phyloP scores from a whole-genome alignment of 2,329 filamentous ascomycete genomes.

The Nothophoma quercina region DNA sequence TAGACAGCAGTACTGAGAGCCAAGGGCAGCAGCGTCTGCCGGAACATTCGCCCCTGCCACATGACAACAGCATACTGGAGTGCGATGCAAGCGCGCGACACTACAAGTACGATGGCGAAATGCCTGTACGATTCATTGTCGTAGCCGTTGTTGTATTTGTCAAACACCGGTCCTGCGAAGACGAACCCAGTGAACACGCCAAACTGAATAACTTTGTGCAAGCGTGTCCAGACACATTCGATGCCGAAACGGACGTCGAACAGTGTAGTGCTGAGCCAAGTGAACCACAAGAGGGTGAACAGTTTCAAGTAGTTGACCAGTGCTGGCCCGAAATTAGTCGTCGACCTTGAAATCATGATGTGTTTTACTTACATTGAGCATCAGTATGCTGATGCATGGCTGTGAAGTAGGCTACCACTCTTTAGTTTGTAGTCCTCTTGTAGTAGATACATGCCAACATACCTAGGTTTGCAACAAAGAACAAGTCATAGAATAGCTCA shows the following conservation, averaged over 20 bases:
- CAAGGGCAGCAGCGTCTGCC: slow-evolving; percentile 28
- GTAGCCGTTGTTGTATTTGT: slow-evolving; percentile 30
- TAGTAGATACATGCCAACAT: background rate
- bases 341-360: background rate
- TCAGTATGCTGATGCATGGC: slow-evolving; percentile 63
- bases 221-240: slow-evolving; percentile 69
- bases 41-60: slow-evolving; percentile 31
- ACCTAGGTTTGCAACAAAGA: slow-evolving; percentile 68
- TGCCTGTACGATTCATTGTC: slow-evolving; percentile 24
- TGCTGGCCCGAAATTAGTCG: slow-evolving; percentile 19
- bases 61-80: slow-evolving; percentile 33
- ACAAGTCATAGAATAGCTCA: slow-evolving; percentile 67
- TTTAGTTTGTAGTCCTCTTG: background rate
- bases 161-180: slow-evolving; percentile 59
- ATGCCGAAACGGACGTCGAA: slow-evolving; percentile 72
- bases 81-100: slow-evolving; percentile 26
- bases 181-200: slow-evolving; percentile 71
- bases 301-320: slow-evolving; percentile 59
- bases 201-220: slow-evolving; percentile 67
- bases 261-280: slow-evolving; percentile 68
- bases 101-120: slow-evolving; percentile 29
- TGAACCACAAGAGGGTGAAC: slow-evolving; percentile 69
- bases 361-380: slow-evolving; percentile 37
- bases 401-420: slow-evolving; percentile 62
- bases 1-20: slow-evolving; percentile 28